Evolutionary conservation across 345 rosid species (phyloP).

Genomic region (Dovyalis caffra): DNA sequence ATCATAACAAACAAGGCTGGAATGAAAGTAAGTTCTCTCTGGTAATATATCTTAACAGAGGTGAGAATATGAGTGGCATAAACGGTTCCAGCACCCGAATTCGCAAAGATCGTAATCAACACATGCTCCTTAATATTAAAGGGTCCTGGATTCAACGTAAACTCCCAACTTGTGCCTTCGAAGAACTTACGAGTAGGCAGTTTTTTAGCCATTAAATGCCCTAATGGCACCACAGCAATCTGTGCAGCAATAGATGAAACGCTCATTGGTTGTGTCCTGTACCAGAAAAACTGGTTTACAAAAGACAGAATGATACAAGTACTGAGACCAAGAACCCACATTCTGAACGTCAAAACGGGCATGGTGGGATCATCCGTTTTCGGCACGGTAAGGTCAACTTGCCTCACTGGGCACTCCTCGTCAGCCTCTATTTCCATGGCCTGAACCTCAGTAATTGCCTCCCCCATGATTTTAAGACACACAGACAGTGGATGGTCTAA

Average conservation of each 20-base stretch:
- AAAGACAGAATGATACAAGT: conserved; percentile 35
- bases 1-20: conserved; percentile 39
- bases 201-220: conserved; percentile 18
- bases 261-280: conserved; percentile 17
- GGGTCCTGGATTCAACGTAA: no score
- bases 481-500: no score
- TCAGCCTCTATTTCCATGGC: conserved; percentile 27
- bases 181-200: background rate
- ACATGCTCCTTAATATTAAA: no score
- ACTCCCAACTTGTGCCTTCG: no score
- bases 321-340: conserved; percentile 68
- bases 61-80: conserved; percentile 40
- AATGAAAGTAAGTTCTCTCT: conserved; percentile 25
- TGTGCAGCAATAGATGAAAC: conserved; percentile 11
- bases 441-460: conserved; percentile 14
- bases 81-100: conserved; percentile 26
- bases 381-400: conserved; percentile 77
- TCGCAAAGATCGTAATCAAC: conserved; percentile 39
- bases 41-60: conserved; percentile 36
- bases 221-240: conserved; percentile 21
- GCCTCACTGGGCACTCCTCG: conserved; percentile 46
- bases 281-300: conserved; percentile 17
- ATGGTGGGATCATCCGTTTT: conserved; percentile 71
- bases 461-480: conserved; percentile 17
- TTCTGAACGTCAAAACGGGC: conserved; percentile 71